Conservation (phyloP, 768 basidiomycete species). For the Russula abietina region DNA sequence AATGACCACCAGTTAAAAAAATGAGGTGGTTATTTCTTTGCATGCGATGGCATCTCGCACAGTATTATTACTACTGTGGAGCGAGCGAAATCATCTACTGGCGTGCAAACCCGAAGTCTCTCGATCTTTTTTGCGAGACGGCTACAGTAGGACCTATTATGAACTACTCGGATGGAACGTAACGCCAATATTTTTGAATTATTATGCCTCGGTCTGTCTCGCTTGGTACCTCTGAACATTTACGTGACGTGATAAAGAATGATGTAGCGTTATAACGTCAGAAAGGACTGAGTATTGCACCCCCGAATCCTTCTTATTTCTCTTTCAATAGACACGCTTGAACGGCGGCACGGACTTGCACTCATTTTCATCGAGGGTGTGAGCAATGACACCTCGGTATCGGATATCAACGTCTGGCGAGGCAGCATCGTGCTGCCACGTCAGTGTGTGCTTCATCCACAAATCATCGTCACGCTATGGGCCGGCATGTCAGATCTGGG, state of each 20-base stretch:
- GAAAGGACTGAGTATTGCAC: background rate
- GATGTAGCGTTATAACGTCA: background rate
- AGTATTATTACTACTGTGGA: background rate
- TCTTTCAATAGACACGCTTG: constrained; percentile 82
- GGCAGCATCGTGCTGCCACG: constrained; percentile 76
- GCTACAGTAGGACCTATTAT: background rate
- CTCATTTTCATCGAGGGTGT: constrained; percentile 90
- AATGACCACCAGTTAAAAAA: background rate
- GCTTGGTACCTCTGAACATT: background rate
- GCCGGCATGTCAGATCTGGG: background rate
- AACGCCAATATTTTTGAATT: background rate
- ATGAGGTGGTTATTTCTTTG: no score
- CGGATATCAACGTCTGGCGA: constrained; percentile 82
- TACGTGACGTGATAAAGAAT: background rate
- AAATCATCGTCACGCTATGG: constrained; percentile 79
- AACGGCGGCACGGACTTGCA: constrained; percentile 97
- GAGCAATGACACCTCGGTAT: constrained; percentile 81
- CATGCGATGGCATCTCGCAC: no score
- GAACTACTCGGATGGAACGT: background rate
- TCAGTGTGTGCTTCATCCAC: constrained; percentile 95
- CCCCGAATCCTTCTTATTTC: background rate
- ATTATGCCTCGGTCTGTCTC: background rate
- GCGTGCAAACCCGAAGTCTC: background rate
- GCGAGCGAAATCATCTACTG: background rate
- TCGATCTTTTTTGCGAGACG: background rate